Evolutionary conservation across 176 grass and related monocot genomes (phyloP).

Genomic region (Paspalum notatum): DNA sequence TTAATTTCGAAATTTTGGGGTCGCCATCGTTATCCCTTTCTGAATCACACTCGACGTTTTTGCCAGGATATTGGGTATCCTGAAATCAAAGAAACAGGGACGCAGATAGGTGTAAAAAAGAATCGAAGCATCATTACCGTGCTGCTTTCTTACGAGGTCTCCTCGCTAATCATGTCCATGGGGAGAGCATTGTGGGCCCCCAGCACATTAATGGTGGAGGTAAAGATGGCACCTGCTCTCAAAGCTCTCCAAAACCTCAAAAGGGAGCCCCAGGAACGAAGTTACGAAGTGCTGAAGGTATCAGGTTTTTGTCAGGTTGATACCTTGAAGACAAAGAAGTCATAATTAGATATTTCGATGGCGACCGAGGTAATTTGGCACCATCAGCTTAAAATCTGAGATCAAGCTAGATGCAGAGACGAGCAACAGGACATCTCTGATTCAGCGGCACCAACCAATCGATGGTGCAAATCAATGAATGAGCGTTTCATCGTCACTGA

Average conservation of each 20-base stretch:
- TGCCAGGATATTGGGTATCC: background rate
- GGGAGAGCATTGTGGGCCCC: background rate
- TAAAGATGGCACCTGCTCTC: background rate
- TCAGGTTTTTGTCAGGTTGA: conserved; percentile 41
- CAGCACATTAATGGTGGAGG: background rate
- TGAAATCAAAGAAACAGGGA: background rate
- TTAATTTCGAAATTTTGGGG: background rate
- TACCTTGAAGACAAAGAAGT: conserved; percentile 35
- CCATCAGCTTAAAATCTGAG: conserved; percentile 12
- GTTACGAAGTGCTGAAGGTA: conserved; percentile 5
- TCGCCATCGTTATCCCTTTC: background rate
- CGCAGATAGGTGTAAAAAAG: background rate
- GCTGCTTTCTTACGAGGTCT: conserved; percentile 9
- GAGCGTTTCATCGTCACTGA: conserved; percentile 32
- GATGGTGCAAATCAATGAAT: conserved; percentile 31
- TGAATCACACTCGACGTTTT: background rate
- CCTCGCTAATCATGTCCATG: conserved; percentile 33
- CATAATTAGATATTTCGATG: conserved; percentile 20
- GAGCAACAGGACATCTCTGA: conserved; percentile 30
- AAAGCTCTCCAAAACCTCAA: conserved; percentile 19
- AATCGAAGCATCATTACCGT: background rate
- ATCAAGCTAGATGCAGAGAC: conserved; percentile 2
- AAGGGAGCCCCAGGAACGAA: background rate
- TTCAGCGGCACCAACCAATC: conserved; percentile 38
- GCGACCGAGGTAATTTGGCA: background rate